Base-by-base conservation (phyloP, 805 yeast species). In the Suhomyces pyralidae region DNA sequence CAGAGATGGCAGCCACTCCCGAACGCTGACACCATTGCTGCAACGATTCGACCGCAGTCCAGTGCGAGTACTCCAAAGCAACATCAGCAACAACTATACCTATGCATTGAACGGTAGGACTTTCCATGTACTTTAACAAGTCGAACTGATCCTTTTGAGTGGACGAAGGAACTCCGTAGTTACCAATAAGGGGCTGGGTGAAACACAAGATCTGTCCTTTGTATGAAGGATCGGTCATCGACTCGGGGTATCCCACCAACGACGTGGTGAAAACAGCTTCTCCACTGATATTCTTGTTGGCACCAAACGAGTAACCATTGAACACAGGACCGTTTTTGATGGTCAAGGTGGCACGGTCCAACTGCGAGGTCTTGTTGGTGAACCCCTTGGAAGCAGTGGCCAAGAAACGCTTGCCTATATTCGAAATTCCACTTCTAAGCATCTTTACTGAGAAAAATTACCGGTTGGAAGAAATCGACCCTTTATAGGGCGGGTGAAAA, bases 201-300 rank as follows among this genome's bases (percentile, higher is more conserved):
- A 94, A 90, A 55, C 94, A 96, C 60, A 94, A 82, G 61, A 94
- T 94, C 77, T 94, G 99, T 49, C 99, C 99, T 63, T 85, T 86
- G 72, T 94, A 94, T 6, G 97, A 91, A 38, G 99, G 99, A 71
- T 94, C 99, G 20, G 99, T 94, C 96, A 94, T 91, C 7, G 97
- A 89, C 72, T 94, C 99, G 15, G 99, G 98, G 73, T 94, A 94
- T 17, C 99, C 99, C 10, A 94, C 99, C 70, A 96, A 80, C 7
- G 97, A 94, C 32, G 99, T 96, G 46, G 97, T 90, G 78, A 94
- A 94, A 45, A 96, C 99, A 28, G 97, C 96, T 73, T 94, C 99
- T 58, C 99, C 99, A 54, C 96, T 85, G 56, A 90, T 83, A 58
- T 92, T 90, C 59, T 86, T 87, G 70, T 90, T 84, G 43, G 98